These are phyloP conservation scores for Gardenia jasminoides DNA, from an alignment of 257 asterid genomes.

Conservation along the genomic window DNA sequence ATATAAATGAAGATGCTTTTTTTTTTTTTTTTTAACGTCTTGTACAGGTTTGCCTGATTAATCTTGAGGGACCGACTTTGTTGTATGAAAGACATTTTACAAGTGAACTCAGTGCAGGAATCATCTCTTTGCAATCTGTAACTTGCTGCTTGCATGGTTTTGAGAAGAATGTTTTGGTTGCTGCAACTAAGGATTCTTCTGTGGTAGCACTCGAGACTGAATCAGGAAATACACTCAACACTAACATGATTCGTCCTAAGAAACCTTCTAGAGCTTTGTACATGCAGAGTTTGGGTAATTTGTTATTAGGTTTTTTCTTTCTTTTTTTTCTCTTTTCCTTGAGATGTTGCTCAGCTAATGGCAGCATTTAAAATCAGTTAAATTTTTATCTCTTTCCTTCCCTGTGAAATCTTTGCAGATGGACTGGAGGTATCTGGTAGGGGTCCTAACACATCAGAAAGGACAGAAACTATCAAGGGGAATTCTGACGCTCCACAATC, in stretches of 20 bases:
- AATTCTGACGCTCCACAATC: conserved; percentile 37
- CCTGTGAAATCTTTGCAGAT: conserved; percentile 28
- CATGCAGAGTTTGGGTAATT: conserved; percentile 65
- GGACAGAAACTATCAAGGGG: conserved; percentile 32
- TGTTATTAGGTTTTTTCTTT: neutral
- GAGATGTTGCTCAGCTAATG: neutral
- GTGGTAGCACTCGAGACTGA: conserved; percentile 68
- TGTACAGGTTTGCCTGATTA: conserved; percentile 63
- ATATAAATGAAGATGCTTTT: conserved; percentile 4
- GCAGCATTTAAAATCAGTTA: conserved; percentile 5
- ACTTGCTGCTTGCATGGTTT: conserved; percentile 83
- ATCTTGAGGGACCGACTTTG: conserved; percentile 56
- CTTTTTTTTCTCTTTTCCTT: neutral
- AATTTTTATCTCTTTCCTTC: conserved; percentile 2
- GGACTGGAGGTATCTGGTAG: conserved; percentile 34
- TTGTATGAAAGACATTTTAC: conserved; percentile 68
- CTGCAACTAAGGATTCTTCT: conserved; percentile 87
- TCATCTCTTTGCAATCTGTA: conserved; percentile 68
- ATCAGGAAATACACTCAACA: conserved; percentile 65
- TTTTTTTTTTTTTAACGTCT: neutral
- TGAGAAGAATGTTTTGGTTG: conserved; percentile 68
- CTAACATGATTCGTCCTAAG: conserved; percentile 65
- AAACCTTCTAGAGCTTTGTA: conserved; percentile 77
- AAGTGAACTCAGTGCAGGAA: conserved; percentile 71
- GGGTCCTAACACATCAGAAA: conserved; percentile 35